These are phyloP conservation scores for Iris pallida DNA, from an alignment of 116 monocot genomes.

Conservation along the genomic window DNA sequence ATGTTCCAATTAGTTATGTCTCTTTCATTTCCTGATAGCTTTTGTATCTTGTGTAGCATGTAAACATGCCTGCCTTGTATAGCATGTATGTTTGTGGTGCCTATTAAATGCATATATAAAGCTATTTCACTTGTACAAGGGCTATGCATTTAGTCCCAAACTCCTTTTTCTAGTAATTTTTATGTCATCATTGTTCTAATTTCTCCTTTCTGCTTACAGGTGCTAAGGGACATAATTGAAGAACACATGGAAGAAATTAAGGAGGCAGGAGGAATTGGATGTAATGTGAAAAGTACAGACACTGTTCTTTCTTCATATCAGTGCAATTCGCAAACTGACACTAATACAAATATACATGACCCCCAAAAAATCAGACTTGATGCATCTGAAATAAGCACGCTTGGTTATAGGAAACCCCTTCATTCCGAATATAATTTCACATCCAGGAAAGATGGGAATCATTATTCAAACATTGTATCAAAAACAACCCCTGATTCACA, in stretches of 20 bases:
- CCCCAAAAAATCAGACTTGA: slow-evolving; percentile 5
- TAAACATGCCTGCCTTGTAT: not conserved
- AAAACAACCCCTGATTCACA: not conserved
- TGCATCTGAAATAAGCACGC: not conserved
- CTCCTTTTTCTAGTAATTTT: not conserved
- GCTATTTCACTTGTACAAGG: not conserved
- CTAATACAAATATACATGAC: slow-evolving; percentile 3
- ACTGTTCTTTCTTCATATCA: slow-evolving; percentile 4
- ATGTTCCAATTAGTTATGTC: not conserved
- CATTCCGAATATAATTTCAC: slow-evolving; percentile 8
- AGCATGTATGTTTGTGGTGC: not conserved
- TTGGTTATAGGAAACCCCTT: slow-evolving; percentile 7
- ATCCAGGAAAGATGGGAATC: slow-evolving; percentile 6
- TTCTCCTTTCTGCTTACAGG: slow-evolving; percentile 32
- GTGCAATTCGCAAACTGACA: slow-evolving; percentile 9
- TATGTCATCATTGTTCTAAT: not conserved
- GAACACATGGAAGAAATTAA: slow-evolving; percentile 90
- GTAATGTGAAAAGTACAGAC: slow-evolving; percentile 29
- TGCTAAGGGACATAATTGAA: slow-evolving; percentile 83
- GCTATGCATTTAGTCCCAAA: not conserved
- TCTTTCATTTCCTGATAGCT: not conserved
- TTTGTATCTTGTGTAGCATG: too few relatives aligned
- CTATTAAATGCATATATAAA: not conserved
- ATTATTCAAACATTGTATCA: slow-evolving; percentile 16
- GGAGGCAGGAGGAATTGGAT: slow-evolving; percentile 64